A percentile compares a stretch with the other conserved stretches of the same genome.
Evolutionary conservation across 1,139 yeast species (phyloP).

Genomic region (Nakaseomyces kungkrabaensis): DNA sequence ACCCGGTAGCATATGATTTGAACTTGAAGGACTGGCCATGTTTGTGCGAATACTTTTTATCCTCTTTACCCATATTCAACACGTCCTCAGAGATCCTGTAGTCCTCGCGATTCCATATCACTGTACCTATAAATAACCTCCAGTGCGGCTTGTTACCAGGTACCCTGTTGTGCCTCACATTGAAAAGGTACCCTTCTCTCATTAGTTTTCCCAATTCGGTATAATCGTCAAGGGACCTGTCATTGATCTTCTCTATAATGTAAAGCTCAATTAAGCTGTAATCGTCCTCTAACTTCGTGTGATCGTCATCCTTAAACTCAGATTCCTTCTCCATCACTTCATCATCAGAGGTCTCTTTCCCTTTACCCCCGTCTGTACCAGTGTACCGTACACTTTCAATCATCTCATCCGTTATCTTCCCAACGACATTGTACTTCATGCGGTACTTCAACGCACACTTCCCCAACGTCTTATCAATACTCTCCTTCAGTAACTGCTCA

Average conservation of each 20-base stretch:
- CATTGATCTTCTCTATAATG: constrained; percentile 2
- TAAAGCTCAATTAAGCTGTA: constrained; percentile 1
- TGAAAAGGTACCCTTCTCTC: constrained; percentile 2
- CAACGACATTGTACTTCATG: background rate
- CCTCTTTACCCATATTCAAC: background rate
- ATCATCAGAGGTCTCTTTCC: background rate
- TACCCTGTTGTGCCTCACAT: background rate
- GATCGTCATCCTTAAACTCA: constrained; percentile 6
- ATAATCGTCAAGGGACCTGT: constrained; percentile 1
- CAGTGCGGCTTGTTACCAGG: constrained; percentile 1
- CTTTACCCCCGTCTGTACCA: background rate
- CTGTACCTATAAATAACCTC: constrained; percentile 14
- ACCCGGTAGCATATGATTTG: constrained; percentile 4
- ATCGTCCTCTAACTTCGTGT: constrained; percentile 6
- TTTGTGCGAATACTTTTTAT: constrained; percentile 1
- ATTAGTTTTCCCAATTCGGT: constrained; percentile 7
- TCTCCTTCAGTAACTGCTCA: background rate
- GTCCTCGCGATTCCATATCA: constrained; percentile 9
- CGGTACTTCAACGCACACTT: background rate
- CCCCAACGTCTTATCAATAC: background rate
- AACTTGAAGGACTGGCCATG: constrained; percentile 5
- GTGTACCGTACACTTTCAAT: background rate
- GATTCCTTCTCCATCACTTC: constrained; percentile 1
- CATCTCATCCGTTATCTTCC: background rate
- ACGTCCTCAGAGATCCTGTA: background rate